Conservation (phyloP, 2,329 filamentous ascomycete genomes). For the Colletotrichum limetticola region DNA sequence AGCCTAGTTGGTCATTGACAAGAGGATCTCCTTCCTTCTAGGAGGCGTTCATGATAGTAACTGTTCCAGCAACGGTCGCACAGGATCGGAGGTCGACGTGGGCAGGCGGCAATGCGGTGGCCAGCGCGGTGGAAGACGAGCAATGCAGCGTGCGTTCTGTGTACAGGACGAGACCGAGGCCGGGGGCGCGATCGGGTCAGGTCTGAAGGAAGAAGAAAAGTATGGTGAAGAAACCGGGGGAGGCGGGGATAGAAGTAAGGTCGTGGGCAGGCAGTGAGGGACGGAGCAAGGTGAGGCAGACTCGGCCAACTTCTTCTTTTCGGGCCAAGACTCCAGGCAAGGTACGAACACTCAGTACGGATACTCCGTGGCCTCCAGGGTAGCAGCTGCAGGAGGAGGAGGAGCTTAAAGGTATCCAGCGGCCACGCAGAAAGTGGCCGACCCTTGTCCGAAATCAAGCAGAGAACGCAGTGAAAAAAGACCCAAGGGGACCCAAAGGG, state of each 20-base stretch:
- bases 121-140: slow-evolving; percentile 26
- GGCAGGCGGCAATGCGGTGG: slow-evolving; percentile 31
- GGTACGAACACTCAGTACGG: too few relatives aligned
- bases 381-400: slow-evolving; percentile 16
- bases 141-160: slow-evolving; percentile 25
- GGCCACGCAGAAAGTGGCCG: slow-evolving; percentile 12
- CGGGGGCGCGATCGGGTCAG: slow-evolving; percentile 24
- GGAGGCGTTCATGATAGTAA: slow-evolving; percentile 33
- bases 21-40: slow-evolving; percentile 30
- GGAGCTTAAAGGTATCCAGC: slow-evolving; percentile 26
- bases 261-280: neutral
- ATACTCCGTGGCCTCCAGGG: slow-evolving; percentile 7
- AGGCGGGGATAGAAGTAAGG: slow-evolving; percentile 24
- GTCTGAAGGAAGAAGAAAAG: slow-evolving; percentile 6
- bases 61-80: slow-evolving; percentile 24
- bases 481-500: slow-evolving; percentile 2
- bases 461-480: slow-evolving; percentile 21
- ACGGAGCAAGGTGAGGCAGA: neutral
- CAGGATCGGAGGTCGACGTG: slow-evolving; percentile 12
- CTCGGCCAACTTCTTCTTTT: slow-evolving; percentile 13
- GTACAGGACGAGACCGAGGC: slow-evolving; percentile 31
- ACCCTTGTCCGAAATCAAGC: slow-evolving; percentile 16
- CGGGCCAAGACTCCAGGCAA: neutral
- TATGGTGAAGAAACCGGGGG: slow-evolving; percentile 20
- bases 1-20: slow-evolving; percentile 27